These are phyloP conservation scores for Penicillium manginii DNA, from an alignment of 495 filamentous ascomycete species.

Conservation along the genomic window DNA sequence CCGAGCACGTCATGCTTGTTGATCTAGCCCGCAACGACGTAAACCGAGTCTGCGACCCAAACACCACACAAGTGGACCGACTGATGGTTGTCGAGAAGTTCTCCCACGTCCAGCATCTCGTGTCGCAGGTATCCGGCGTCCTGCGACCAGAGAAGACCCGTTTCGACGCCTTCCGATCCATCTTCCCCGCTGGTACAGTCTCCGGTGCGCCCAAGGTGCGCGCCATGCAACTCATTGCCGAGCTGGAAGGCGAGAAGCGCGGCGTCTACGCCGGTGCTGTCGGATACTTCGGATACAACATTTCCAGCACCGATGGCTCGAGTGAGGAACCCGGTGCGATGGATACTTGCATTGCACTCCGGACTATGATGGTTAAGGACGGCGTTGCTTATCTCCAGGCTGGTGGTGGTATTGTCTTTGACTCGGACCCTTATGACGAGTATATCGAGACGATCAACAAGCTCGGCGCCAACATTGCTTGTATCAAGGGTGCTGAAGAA, in stretches of 20 bases:
- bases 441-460: constrained; percentile 98
- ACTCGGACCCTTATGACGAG: constrained; percentile 92
- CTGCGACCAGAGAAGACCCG: constrained; percentile 81
- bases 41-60: constrained; percentile 92
- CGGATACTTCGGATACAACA: constrained; percentile 68
- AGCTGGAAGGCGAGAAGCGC: constrained; percentile 89
- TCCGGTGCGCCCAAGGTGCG: constrained; percentile 93
- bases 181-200: constrained; percentile 95
- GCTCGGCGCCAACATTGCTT: constrained; percentile 82
- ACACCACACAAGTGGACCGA: constrained; percentile 83
- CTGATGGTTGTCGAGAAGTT: constrained; percentile 97
- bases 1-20: constrained; percentile 99
- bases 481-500: constrained; percentile 82
- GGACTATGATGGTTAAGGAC: constrained; percentile 95
- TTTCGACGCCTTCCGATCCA: constrained; percentile 93
- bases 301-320: constrained; percentile 40
- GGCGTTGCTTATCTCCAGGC: constrained; percentile 91
- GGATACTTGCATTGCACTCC: constrained; percentile 98
- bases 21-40: constrained; percentile 96
- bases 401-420: constrained; percentile 96
- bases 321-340: constrained; percentile 74
- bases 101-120: constrained; percentile 94
- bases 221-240: constrained; percentile 96
- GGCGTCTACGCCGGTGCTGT: constrained; percentile 98
- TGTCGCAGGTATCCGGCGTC: constrained; percentile 90